phyloP scores from a whole-genome alignment of 208 protist genomes.

The Acanthamoeba castellanii region DNA sequence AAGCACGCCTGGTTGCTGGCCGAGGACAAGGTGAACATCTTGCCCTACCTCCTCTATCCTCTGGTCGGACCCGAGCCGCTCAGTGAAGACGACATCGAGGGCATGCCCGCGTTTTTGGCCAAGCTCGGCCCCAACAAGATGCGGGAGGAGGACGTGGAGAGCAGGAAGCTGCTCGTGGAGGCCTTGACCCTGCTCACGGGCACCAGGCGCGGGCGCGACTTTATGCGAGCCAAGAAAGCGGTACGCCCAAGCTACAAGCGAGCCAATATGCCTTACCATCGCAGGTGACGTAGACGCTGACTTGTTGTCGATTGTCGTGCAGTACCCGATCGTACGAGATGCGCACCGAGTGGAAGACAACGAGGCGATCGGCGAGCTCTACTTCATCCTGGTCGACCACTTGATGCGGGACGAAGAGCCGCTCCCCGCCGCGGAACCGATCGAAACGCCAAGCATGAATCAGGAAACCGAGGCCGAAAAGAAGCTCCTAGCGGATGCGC shows the following conservation, averaged over 20 bases:
- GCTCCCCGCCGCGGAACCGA: not conserved
- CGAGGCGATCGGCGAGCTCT: slow-evolving; percentile 2
- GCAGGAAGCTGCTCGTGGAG: slow-evolving; percentile 46
- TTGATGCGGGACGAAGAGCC: slow-evolving; percentile 62
- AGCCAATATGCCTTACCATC: not conserved
- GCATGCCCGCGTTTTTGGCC: slow-evolving; percentile 44
- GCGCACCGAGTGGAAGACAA: slow-evolving; percentile 33
- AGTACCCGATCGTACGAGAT: slow-evolving; percentile 49
- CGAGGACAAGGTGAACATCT: slow-evolving; percentile 62
- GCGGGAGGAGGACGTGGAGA: slow-evolving; percentile 37
- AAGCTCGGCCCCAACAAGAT: slow-evolving; percentile 31
- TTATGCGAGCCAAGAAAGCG: slow-evolving; percentile 65
- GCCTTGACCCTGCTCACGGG: slow-evolving; percentile 23
- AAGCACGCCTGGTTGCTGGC: slow-evolving; percentile 54
- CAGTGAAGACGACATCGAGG: slow-evolving; percentile 46
- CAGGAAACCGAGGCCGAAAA: not conserved
- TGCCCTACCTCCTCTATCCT: slow-evolving; percentile 51
- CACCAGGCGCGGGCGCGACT: slow-evolving; percentile 4
- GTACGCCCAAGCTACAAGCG: not conserved
- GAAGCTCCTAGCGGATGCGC: not conserved
- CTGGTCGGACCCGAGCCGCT: slow-evolving; percentile 60
- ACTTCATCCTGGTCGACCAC: slow-evolving; percentile 32
- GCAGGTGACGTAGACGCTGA: no score
- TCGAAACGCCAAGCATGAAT: slow-evolving; percentile 17
- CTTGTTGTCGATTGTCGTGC: no score